These are phyloP conservation scores for Cupressus sempervirens DNA, from an alignment of 75 land plant genomes.

Conservation along the genomic window DNA sequence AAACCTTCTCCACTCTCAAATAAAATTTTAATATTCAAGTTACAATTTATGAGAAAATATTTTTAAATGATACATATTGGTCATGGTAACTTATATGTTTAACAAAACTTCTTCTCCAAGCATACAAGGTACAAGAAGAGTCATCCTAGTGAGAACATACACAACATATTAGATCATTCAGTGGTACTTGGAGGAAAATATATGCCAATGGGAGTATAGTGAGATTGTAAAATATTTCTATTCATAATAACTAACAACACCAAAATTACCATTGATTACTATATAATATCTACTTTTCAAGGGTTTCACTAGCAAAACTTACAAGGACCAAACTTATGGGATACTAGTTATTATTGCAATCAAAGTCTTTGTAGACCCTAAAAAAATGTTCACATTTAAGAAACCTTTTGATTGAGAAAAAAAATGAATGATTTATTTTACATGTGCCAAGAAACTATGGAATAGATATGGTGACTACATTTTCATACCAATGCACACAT, in stretches of 20 bases:
- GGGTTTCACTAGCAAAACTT: not conserved
- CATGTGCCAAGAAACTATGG: too few relatives aligned
- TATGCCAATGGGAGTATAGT: not conserved
- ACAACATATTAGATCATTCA: not conserved
- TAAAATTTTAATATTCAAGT: not conserved
- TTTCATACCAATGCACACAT: too few relatives aligned
- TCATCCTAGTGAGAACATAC: not conserved
- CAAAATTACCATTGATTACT: too few relatives aligned
- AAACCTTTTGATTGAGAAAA: not conserved
- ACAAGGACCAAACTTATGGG: not conserved
- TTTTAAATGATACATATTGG: not conserved
- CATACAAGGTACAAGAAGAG: not conserved
- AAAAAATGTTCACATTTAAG: too few relatives aligned
- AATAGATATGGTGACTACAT: too few relatives aligned
- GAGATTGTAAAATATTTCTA: not conserved
- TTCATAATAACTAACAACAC: not conserved
- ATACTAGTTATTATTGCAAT: too few relatives aligned
- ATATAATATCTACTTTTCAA: not conserved
- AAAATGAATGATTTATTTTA: not conserved
- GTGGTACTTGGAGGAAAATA: not conserved
- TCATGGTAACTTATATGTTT: too few relatives aligned
- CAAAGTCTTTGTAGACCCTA: not conserved
- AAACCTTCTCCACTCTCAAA: not conserved
- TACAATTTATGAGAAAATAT: not conserved
- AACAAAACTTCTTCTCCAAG: too few relatives aligned